A percentile compares a stretch with the other conserved stretches of the same genome.
These are phyloP conservation scores for Phaffia tasmanica DNA, from an alignment of 768 basidiomycete species.

Conservation along the genomic window DNA sequence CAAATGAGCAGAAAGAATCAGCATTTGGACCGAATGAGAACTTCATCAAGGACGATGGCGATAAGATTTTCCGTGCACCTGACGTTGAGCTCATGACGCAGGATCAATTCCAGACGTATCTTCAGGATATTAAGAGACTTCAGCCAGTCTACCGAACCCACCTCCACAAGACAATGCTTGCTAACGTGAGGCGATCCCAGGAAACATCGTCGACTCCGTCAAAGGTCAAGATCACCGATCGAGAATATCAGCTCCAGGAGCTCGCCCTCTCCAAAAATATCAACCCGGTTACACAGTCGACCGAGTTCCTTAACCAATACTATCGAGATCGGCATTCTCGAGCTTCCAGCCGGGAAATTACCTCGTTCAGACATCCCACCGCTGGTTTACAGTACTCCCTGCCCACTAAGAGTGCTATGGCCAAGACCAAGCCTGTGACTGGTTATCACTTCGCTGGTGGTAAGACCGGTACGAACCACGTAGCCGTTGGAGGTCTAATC, in stretches of 20 bases:
- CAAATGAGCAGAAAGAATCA: too few relatives aligned
- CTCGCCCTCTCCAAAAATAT: not conserved
- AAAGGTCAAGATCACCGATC: constrained; percentile 1
- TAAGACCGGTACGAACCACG: not conserved
- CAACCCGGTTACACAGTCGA: not conserved
- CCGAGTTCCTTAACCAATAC: constrained; percentile 4
- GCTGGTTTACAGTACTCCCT: constrained; percentile 22
- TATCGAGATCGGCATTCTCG: not conserved
- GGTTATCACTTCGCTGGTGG: constrained; percentile 10
- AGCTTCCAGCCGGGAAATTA: not conserved
- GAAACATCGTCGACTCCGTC: not conserved
- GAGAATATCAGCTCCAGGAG: constrained; percentile 2
- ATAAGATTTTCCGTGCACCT: not conserved
- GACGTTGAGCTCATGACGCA: constrained; percentile 21
- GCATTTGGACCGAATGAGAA: not conserved
- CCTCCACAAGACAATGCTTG: constrained; percentile 4
- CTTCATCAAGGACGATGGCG: not conserved
- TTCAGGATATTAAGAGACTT: constrained; percentile 18
- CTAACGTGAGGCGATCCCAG: not conserved
- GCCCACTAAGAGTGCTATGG: constrained; percentile 16
- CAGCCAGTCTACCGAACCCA: constrained; percentile 21
- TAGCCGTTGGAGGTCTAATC: not conserved
- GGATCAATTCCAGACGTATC: constrained; percentile 14
- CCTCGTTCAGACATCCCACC: constrained; percentile 15
- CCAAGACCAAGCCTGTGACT: not conserved